Conservation (phyloP, 768 basidiomycete genomes). For the Rickenella mellea region DNA sequence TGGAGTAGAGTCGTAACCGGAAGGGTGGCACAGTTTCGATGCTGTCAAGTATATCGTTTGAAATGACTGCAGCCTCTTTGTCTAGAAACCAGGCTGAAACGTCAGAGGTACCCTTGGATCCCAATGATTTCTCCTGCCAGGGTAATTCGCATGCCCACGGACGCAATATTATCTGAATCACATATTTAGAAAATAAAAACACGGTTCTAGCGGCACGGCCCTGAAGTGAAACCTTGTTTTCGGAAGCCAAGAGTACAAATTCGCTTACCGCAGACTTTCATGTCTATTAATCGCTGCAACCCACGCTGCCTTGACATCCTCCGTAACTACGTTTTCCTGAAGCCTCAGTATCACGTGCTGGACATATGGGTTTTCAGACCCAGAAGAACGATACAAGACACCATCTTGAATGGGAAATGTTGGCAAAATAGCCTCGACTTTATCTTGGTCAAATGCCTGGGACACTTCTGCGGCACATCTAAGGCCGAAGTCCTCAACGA, state of each 20-base stretch:
- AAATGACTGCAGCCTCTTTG: constrained; percentile 12
- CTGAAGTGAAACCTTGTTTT: not conserved
- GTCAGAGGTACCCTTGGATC: constrained; percentile 2
- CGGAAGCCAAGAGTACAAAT: not conserved
- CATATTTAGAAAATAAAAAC: constrained; percentile 19
- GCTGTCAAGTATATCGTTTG: constrained; percentile 16
- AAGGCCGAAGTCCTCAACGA: constrained; percentile 3
- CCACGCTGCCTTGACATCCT: constrained; percentile 25
- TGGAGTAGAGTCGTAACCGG: constrained; percentile 7
- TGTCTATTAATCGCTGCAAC: constrained; percentile 15
- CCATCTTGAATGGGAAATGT: constrained; percentile 40
- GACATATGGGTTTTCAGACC: constrained; percentile 29
- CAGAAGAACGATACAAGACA: constrained; percentile 30
- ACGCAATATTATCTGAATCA: constrained; percentile 20
- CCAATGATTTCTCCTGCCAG: constrained; percentile 10
- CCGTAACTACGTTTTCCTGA: constrained; percentile 12
- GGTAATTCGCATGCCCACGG: constrained; percentile 7
- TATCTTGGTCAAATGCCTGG: constrained; percentile 1
- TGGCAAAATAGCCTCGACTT: constrained; percentile 22
- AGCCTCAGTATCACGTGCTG: constrained; percentile 31
- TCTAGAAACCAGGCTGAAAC: constrained; percentile 14
- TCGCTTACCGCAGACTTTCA: constrained; percentile 19
- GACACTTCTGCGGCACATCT: constrained; percentile 2
- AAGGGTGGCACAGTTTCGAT: constrained; percentile 12
- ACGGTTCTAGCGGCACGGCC: constrained; percentile 15